These are phyloP conservation scores for Maudiozyma serrabonitensis DNA, from an alignment of 805 yeast species.

Conservation along the genomic window DNA sequence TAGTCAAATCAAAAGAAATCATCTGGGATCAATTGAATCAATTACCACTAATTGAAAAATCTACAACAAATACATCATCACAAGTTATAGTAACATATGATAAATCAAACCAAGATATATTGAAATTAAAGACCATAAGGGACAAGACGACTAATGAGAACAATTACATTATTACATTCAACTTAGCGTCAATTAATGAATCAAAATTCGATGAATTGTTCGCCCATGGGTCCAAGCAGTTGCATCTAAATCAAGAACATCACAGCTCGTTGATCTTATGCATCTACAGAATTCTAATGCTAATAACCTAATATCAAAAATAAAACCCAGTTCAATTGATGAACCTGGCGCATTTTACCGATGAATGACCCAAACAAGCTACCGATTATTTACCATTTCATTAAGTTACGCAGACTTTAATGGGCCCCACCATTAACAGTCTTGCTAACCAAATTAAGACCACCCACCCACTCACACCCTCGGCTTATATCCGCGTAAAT, in stretches of 20 bases:
- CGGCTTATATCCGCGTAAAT: too few relatives aligned
- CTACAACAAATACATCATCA: not conserved
- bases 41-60: too few relatives aligned
- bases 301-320: too few relatives aligned
- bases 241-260: not conserved
- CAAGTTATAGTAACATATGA: not conserved
- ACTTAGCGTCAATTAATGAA: not conserved
- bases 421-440: too few relatives aligned
- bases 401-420: too few relatives aligned
- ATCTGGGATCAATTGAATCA: not conserved
- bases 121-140: not conserved
- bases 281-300: too few relatives aligned
- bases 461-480: too few relatives aligned
- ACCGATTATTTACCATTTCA: too few relatives aligned
- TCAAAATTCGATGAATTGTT: not conserved
- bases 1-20: not conserved
- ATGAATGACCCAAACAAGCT: too few relatives aligned
- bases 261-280: not conserved
- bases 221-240: not conserved
- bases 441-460: too few relatives aligned
- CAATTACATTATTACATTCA: not conserved
- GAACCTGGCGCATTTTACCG: too few relatives aligned
- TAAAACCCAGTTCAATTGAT: too few relatives aligned
- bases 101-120: not conserved
- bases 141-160: not conserved